Evolutionary conservation across 2,329 filamentous ascomycete species (phyloP).

Genomic region (Fusarium sp.): DNA sequence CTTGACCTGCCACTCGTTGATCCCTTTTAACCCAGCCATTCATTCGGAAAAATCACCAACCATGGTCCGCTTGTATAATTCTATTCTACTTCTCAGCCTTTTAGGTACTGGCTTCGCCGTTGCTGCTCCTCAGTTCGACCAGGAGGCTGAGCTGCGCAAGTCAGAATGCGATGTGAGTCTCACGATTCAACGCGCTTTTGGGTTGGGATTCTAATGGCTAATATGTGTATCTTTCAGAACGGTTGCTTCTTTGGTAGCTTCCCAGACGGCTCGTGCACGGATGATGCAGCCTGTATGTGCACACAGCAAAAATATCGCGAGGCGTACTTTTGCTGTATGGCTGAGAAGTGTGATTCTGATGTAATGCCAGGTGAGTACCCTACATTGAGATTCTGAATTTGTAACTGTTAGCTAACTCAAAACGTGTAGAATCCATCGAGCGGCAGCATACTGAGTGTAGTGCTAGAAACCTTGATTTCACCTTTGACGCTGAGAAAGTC

Average conservation of each 20-base stretch:
- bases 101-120: background rate
- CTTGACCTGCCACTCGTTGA: too few species aligned
- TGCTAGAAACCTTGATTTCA: constrained; percentile 10
- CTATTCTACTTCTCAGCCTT: background rate
- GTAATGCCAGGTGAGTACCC: constrained; percentile 1
- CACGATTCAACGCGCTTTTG: accelerated
- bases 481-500: background rate
- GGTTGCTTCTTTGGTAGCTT: constrained; percentile 10
- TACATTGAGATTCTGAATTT: accelerated
- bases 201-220: accelerated
- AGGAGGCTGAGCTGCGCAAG: constrained; percentile 1
- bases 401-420: accelerated
- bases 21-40: too few species aligned
- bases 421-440: background rate
- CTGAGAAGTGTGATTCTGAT: background rate
- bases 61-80: background rate
- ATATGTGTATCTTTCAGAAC: background rate
- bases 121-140: background rate
- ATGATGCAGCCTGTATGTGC: constrained; percentile 9
- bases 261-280: constrained; percentile 7
- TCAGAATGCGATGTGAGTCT: constrained; percentile 5
- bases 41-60: too few species aligned
- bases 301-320: constrained; percentile 4
- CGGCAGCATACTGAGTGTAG: constrained; percentile 7
- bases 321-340: constrained; percentile 17